phyloP scores from a whole-genome alignment of 2,329 filamentous ascomycete genomes.

The Cryphonectria japonica region DNA sequence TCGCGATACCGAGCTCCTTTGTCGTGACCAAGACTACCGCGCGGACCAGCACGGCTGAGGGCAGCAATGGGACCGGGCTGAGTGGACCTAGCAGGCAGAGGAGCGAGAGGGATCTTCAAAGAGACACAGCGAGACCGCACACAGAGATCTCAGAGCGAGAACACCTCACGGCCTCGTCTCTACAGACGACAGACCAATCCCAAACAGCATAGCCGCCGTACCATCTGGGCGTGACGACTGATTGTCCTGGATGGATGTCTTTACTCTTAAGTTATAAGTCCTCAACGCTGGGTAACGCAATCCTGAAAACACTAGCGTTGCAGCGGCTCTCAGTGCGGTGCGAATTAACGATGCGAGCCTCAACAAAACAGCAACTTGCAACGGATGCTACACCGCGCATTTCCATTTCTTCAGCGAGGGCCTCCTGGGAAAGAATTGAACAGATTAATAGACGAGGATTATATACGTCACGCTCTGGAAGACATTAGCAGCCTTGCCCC shows the following conservation, averaged over 20 bases:
- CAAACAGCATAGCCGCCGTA: background rate
- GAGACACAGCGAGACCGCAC: background rate
- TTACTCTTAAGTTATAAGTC: background rate
- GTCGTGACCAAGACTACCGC: background rate
- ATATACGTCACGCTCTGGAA: background rate
- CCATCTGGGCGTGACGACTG: background rate
- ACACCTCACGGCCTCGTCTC: background rate
- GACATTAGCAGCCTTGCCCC: background rate
- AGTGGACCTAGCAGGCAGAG: too few relatives aligned
- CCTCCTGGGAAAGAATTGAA: too few relatives aligned
- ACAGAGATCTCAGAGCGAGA: background rate
- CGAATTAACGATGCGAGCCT: background rate
- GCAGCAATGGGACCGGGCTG: background rate
- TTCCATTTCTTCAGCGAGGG: too few relatives aligned
- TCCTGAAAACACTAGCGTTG: background rate
- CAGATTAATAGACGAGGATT: background rate
- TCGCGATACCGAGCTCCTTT: slow-evolving; percentile 5
- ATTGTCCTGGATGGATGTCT: background rate
- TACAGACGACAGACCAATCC: background rate
- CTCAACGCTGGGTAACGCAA: background rate
- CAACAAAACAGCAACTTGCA: background rate
- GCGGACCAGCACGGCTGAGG: background rate
- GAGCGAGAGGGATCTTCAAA: background rate
- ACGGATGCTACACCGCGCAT: too few relatives aligned
- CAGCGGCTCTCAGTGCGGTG: background rate